Percentiles rank a stretch among this genome's conserved stretches.
Evolutionary conservation across 2,329 filamentous ascomycete genomes (phyloP).

Genomic region (Mariannaea sp.): DNA sequence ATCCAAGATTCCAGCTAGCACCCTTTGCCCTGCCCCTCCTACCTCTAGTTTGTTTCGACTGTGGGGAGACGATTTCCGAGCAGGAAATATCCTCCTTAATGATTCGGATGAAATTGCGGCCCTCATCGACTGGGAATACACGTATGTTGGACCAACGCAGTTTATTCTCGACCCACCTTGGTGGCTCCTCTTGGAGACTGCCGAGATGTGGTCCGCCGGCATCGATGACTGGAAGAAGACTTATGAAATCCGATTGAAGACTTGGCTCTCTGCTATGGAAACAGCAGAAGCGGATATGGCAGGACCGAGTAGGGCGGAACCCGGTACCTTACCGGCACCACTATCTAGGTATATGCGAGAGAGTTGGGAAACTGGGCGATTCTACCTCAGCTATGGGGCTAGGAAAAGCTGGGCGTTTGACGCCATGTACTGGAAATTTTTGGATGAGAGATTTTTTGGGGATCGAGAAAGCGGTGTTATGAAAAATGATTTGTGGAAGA

Average conservation of each 20-base stretch:
- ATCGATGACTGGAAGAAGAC: slow-evolving; percentile 37
- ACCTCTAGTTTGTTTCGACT: too few relatives aligned
- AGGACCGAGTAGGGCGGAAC: too few relatives aligned
- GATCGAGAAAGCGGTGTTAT: too few relatives aligned
- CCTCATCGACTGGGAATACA: slow-evolving; percentile 49
- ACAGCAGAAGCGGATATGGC: too few relatives aligned
- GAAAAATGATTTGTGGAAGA: too few relatives aligned
- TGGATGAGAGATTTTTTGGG: slow-evolving; percentile 44
- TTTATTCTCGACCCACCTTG: slow-evolving; percentile 45
- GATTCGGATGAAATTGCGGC: slow-evolving; percentile 31
- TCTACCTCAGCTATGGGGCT: slow-evolving; percentile 43
- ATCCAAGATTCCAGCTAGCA: too few relatives aligned
- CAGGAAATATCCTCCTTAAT: slow-evolving; percentile 42
- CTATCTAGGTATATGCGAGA: slow-evolving; percentile 45
- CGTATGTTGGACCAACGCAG: slow-evolving; percentile 42
- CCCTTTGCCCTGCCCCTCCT: too few relatives aligned
- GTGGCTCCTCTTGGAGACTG: slow-evolving; percentile 44
- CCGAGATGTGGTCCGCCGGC: slow-evolving; percentile 41
- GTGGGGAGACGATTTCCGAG: slow-evolving; percentile 43
- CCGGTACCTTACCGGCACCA: too few relatives aligned
- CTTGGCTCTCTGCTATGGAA: slow-evolving; percentile 43
- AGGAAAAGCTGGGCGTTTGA: slow-evolving; percentile 47
- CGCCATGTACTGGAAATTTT: slow-evolving; percentile 43
- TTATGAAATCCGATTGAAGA: slow-evolving; percentile 41
- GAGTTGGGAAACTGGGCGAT: slow-evolving; percentile 43